Evolutionary conservation across 768 basidiomycete genomes (phyloP).

Genomic region (Lactarius quietus): DNA sequence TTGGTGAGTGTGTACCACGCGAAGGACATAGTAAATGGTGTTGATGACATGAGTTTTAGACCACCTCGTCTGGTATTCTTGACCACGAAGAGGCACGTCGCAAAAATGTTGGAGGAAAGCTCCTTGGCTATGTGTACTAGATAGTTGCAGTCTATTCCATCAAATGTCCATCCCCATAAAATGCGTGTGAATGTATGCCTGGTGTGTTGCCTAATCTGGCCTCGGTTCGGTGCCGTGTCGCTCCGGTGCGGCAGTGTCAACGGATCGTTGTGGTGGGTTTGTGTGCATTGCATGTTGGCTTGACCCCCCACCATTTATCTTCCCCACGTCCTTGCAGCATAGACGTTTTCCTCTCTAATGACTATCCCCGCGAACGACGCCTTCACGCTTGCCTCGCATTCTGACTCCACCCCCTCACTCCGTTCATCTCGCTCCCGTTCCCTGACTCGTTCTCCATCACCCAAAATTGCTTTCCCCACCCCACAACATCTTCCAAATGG

Average conservation of each 20-base stretch:
- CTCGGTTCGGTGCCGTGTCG: neutral
- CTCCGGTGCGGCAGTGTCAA: neutral
- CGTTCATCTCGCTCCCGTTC: constrained; percentile 27
- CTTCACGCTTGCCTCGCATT: constrained; percentile 25
- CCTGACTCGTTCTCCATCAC: constrained; percentile 26
- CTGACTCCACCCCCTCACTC: constrained; percentile 24
- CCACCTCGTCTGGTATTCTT: constrained; percentile 96
- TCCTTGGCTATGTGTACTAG: constrained; percentile 91
- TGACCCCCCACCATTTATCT: neutral
- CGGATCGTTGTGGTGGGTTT: neutral
- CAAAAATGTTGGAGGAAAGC: constrained; percentile 96
- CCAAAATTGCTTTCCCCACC: constrained; percentile 26
- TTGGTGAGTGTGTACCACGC: constrained; percentile 56
- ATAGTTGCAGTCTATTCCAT: constrained; percentile 8
- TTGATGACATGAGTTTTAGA: constrained; percentile 43
- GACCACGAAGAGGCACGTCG: constrained; percentile 99
- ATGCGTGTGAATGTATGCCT: too few relatives aligned
- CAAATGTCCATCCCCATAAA: too few relatives aligned
- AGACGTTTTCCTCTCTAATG: constrained; percentile 6
- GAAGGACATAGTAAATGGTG: constrained; percentile 3
- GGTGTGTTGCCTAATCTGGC: neutral
- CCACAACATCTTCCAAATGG: constrained; percentile 14
- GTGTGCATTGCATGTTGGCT: neutral
- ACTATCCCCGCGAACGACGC: constrained; percentile 26
- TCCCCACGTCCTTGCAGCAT: neutral